Evolutionary conservation across 345 rosid species (phyloP).

Genomic region (Arabidopsis arenosa): DNA sequence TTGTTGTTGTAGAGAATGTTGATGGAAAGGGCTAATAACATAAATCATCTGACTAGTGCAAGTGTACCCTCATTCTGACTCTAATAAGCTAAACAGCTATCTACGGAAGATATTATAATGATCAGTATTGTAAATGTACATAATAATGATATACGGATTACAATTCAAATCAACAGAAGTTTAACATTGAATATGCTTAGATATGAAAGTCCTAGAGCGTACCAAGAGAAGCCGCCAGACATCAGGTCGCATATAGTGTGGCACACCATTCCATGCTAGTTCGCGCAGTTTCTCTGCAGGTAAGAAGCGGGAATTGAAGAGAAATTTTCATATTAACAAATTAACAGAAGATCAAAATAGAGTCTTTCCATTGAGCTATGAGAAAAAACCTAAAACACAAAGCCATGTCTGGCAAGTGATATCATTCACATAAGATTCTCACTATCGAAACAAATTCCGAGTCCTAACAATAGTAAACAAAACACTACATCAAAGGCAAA

Average conservation of each 20-base stretch:
- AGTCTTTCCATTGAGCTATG: neutral
- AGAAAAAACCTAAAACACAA: neutral
- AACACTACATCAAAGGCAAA: constrained; percentile 12
- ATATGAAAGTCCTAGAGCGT: constrained; percentile 43
- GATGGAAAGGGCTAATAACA: constrained; percentile 1
- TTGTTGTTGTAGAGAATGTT: constrained; percentile 13
- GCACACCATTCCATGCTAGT: constrained; percentile 97
- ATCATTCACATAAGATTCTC: constrained; percentile 2
- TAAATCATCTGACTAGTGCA: neutral
- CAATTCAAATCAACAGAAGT: neutral
- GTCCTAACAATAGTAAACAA: neutral
- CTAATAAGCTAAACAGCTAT: neutral
- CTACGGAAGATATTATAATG: neutral
- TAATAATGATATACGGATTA: neutral
- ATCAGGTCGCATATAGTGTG: constrained; percentile 87
- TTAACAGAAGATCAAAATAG: neutral
- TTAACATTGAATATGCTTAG: constrained; percentile 9
- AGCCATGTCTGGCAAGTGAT: constrained; percentile 2
- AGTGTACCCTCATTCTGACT: neutral
- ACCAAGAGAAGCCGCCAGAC: constrained; percentile 99
- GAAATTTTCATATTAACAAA: constrained; percentile 5
- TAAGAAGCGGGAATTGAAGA: neutral
- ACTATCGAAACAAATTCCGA: neutral
- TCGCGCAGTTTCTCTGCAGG: constrained; percentile 84
- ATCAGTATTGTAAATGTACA: neutral